Base-by-base conservation (phyloP, 768 basidiomycete genomes). In the Leccinellum rugosiceps region DNA sequence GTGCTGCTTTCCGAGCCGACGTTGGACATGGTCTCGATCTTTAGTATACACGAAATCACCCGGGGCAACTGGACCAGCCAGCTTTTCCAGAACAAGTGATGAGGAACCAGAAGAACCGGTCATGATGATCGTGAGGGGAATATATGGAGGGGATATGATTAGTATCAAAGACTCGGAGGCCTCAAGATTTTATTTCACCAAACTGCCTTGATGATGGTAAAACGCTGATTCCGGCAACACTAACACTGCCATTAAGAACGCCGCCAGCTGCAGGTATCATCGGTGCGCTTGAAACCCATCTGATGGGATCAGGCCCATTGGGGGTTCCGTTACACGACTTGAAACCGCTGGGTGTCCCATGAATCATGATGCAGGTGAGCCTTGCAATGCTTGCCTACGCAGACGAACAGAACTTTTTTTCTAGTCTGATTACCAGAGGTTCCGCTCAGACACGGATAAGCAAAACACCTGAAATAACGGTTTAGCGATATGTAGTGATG, bases 1-100 rank as follows among this genome's bases (percentile, higher is more conserved):
- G 31, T 65, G 66, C n/a, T 61, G 59, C 31, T 53, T 57, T 41
- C 66, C 61, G 28, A 68, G 58, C 51, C 50, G 52, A 17, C 65
- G 65, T 34, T 63, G 45, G 44, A 67, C 65, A 46, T 57, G 9
- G 50, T 67, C 66, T 4, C 62, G 59, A n/a, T 47, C 50, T 26
- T 50, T 35, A 19, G 32, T 41, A 50, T 67, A 68, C 17, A 56
- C 51, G n/a, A 68, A 68, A 25, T 56, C 34, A 44, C 55, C 59
- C 38, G 52, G 19, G 0, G 41, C 35, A 2, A 34, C 15, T 14
- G 31, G 34, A 13, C 26, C 35, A 19, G 21, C 7, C 45, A 50
- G 3, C 28, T 62, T 63, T 46, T 50, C 58, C 13, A n/a, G 38
- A 25, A 8, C 14, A 21, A 34, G 13, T 7, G 52, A 26, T 14